Percentiles rank a stretch among this genome's conserved stretches.
Conservation (phyloP, 1,139 yeast genomes). For the Arxiozyma telluris region DNA sequence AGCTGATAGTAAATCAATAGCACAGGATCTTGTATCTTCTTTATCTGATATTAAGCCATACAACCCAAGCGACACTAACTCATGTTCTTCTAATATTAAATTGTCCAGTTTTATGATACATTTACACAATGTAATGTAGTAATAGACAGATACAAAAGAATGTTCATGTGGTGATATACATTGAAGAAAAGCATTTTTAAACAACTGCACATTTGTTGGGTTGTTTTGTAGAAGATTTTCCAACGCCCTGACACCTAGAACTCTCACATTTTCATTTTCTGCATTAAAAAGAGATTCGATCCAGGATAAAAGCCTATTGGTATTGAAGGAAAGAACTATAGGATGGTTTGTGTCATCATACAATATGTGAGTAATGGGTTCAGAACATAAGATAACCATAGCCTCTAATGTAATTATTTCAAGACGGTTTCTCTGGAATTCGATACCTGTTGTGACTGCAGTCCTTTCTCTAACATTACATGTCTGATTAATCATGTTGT, state of each 20-base stretch:
- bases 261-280: constrained; percentile 49
- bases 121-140: constrained; percentile 63
- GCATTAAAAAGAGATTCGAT: constrained; percentile 59
- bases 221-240: constrained; percentile 56
- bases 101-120: constrained; percentile 32
- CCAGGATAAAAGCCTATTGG: constrained; percentile 66
- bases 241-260: constrained; percentile 65
- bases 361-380: constrained; percentile 47
- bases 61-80: constrained; percentile 28
- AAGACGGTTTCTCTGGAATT: constrained; percentile 65
- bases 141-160: constrained; percentile 50
- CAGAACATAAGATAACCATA: constrained; percentile 73
- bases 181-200: constrained; percentile 54
- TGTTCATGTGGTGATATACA: constrained; percentile 54
- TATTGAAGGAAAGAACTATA: constrained; percentile 56
- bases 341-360: constrained; percentile 34
- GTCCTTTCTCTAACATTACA: constrained; percentile 37
- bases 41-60: constrained; percentile 29
- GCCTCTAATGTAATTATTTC: constrained; percentile 70
- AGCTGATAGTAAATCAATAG: constrained; percentile 28
- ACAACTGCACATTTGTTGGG: constrained; percentile 46
- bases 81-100: constrained; percentile 28
- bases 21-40: constrained; percentile 27
- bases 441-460: constrained; percentile 54
- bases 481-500: constrained; percentile 45